phyloP scores from a whole-genome alignment of 2,329 filamentous ascomycete species.

The Hirsutella rhossiliensis region DNA sequence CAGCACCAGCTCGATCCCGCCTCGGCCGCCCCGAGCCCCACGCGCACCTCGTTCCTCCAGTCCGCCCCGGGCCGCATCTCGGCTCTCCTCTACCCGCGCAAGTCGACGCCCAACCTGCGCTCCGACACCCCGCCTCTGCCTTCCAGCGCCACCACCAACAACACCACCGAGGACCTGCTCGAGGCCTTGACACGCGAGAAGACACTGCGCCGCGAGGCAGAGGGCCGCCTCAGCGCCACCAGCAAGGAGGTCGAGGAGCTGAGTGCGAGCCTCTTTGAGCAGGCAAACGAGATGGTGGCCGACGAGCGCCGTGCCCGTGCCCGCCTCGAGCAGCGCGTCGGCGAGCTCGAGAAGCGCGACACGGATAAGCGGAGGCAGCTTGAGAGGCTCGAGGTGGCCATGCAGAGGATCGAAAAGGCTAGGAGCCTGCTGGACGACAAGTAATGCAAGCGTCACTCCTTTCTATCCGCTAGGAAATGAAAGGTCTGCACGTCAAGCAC shows the following conservation, averaged over 20 bases:
- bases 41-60: conserved; percentile 32
- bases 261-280: conserved; percentile 62
- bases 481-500: no score
- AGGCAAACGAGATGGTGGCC: conserved; percentile 83
- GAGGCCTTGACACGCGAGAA: conserved; percentile 56
- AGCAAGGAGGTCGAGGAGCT: conserved; percentile 69
- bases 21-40: conserved; percentile 13
- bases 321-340: conserved; percentile 58
- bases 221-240: conserved; percentile 53
- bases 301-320: conserved; percentile 59
- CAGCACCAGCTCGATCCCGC: conserved; percentile 4
- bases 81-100: conserved; percentile 32
- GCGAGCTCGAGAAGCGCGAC: conserved; percentile 57
- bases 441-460: no score
- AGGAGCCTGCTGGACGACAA: conserved; percentile 41
- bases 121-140: conserved; percentile 6
- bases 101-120: conserved; percentile 19
- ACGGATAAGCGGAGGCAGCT: conserved; percentile 55
- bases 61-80: conserved; percentile 32
- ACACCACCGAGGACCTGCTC: conserved; percentile 39
- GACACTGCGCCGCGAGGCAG: conserved; percentile 53
- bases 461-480: no score
- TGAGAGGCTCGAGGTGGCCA: conserved; percentile 58
- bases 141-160: conserved; percentile 13
- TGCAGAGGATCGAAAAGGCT: conserved; percentile 60